Evolutionary conservation across 345 rosid species (phyloP), one percentile per base, ranked within the genome.

Genomic region (Theobroma cacao): DNA sequence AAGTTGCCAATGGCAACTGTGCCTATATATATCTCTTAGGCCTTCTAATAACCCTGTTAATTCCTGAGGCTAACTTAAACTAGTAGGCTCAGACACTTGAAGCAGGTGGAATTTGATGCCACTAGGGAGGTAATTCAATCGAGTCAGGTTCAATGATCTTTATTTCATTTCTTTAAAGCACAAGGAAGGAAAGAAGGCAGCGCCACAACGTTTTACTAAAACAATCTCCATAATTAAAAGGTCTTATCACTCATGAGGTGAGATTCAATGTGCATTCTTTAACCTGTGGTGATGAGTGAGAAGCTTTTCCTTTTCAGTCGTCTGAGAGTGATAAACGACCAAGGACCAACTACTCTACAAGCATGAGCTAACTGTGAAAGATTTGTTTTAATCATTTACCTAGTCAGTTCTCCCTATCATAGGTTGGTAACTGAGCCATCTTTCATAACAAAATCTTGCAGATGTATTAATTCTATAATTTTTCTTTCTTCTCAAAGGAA

Each of bases 311-410:
- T 24, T 67, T 67, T 26, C 11, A 67, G n/a, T 41, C n/a, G 4
- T 45, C 33, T 68, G n/a, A 15, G 22, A 40, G 33, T 67, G 33
- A 43, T 67, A 5, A 41, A 22, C 20, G 4, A 43, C 73, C 53
- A 41, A 43, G 31, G n/a, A 68, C 73, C 55, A 67, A 67, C 72
- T 67, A 67, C 53, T 43, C 72, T 67, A 67, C 72, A 24, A 14
- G 20, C 53, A 24, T 43, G 20, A 41, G 33, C 70, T 43, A 43
- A 22, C 24, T 67, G 52, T 40, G 53, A 24, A 66, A 66, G 33
- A 1, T 63, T 33, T 63, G 41, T 63, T 68, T 43, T 45, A 26
- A 68, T 45, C 34, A 48, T 68, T 7, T 41, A 41, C 9, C 45
- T 41, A 9, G 9, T 41, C 17, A 60, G 33, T 60, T 60, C 64